These are phyloP conservation scores for Betula pendula DNA, from an alignment of 306 rosid genomes.

Conservation along the genomic window DNA sequence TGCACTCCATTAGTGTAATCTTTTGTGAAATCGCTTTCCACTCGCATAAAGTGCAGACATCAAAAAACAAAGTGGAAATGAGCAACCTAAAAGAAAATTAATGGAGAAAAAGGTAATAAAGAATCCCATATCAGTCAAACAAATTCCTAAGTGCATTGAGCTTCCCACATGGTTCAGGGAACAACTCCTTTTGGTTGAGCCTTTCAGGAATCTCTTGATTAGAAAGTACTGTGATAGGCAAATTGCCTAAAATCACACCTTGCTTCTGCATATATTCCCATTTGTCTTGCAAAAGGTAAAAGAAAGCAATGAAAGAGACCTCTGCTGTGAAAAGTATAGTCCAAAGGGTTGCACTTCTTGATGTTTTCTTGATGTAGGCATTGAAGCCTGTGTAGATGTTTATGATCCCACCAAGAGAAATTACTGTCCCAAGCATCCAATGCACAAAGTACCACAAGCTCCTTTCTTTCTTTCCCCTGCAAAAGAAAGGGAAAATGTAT, in stretches of 20 bases:
- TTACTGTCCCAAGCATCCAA: conserved; percentile 80
- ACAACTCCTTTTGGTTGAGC: conserved; percentile 49
- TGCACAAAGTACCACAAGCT: conserved; percentile 75
- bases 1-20: conserved; percentile 48
- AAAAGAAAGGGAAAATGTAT: conserved; percentile 7
- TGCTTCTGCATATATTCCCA: conserved; percentile 73
- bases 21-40: conserved; percentile 21
- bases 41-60: conserved; percentile 54
- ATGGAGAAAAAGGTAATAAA: conserved; percentile 5
- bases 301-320: conserved; percentile 61
- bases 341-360: conserved; percentile 66
- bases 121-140: conserved; percentile 57
- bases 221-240: conserved; percentile 28
- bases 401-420: conserved; percentile 71
- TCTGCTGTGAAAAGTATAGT: conserved; percentile 78
- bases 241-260: conserved; percentile 50
- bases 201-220: conserved; percentile 46
- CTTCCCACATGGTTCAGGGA: conserved; percentile 66
- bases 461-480: conserved; percentile 80
- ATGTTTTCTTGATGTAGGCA: conserved; percentile 70
- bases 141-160: conserved; percentile 78
- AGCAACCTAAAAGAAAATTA: conserved; percentile 12
- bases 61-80: conserved; percentile 43
- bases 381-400: conserved; percentile 82
- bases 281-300: conserved; percentile 87